A percentile compares a stretch with the other conserved stretches of the same genome.
Evolutionary conservation across 768 basidiomycete genomes (phyloP).

Genomic region (Pleurotus platypus): DNA sequence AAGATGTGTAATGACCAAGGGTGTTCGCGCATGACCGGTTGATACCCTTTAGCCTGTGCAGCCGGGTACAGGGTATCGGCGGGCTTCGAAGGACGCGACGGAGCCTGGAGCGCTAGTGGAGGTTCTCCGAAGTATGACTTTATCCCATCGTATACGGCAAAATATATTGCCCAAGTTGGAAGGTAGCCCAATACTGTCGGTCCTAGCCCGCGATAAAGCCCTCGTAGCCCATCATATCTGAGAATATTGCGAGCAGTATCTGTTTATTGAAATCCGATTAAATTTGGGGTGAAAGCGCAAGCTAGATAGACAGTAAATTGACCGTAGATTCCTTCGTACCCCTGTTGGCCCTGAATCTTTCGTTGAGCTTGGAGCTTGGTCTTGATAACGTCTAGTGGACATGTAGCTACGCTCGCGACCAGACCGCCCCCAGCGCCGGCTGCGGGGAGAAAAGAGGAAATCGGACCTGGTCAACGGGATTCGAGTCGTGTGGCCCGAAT

Average conservation of each 20-base stretch:
- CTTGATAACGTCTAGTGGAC: constrained; percentile 97
- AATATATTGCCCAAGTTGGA: constrained; percentile 99
- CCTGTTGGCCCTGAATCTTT: constrained; percentile 59
- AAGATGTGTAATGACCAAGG: constrained; percentile 87
- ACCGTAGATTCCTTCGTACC: constrained; percentile 79
- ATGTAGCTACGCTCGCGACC: constrained; percentile 89
- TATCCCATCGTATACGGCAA: constrained; percentile 95
- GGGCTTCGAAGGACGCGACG: constrained; percentile 10
- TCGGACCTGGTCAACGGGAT: background rate
- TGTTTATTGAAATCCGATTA: constrained; percentile 26
- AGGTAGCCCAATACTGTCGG: constrained; percentile 96
- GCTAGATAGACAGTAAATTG: constrained; percentile 20
- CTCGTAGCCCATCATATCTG: constrained; percentile 71
- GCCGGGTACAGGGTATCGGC: constrained; percentile 69
- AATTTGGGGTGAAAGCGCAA: background rate
- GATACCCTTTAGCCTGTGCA: constrained; percentile 82
- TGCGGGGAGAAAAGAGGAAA: constrained; percentile 22
- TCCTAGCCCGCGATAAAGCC: constrained; percentile 94
- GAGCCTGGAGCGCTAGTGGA: constrained; percentile 33
- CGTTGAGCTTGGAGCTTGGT: constrained; percentile 96
- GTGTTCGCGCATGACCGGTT: constrained; percentile 75
- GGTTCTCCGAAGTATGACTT: constrained; percentile 78
- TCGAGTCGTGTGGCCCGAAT: constrained; percentile 12
- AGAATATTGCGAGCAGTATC: constrained; percentile 58
- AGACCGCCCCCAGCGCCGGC: constrained; percentile 96